Percentiles rank a stretch among this genome's conserved stretches.
Conservation (phyloP, 1,284 basidiomycete genomes). For the Cutaneotrichosporon spelunceum region DNA sequence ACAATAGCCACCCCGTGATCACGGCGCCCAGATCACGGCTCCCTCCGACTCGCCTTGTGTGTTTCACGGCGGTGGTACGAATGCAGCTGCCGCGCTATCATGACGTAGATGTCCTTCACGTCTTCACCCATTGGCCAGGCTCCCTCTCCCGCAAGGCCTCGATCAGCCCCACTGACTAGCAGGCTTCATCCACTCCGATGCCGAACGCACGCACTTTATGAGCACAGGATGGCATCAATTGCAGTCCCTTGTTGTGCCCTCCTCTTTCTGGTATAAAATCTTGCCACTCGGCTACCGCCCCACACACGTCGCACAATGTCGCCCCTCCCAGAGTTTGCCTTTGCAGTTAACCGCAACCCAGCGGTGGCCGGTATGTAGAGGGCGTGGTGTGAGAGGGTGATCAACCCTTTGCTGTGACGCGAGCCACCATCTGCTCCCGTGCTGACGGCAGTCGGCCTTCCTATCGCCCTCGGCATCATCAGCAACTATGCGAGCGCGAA, state of each 20-base stretch:
- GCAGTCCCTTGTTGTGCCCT: background rate
- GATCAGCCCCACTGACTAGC: background rate
- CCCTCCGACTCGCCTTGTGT: background rate
- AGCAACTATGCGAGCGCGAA: constrained; percentile 54
- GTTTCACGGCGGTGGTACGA: background rate
- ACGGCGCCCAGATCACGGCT: background rate
- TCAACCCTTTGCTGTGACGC: background rate
- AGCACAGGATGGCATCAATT: background rate
- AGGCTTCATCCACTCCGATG: background rate
- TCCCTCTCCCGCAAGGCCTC: background rate
- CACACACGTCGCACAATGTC: constrained; percentile 34
- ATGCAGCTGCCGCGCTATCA: background rate
- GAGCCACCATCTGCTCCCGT: background rate
- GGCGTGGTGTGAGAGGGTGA: background rate
- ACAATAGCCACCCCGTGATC: background rate
- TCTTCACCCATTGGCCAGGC: background rate
- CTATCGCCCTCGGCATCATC: constrained; percentile 59
- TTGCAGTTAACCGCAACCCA: constrained; percentile 61
- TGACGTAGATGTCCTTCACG: constrained; percentile 4
- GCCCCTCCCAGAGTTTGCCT: constrained; percentile 54
- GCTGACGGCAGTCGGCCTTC: constrained; percentile 56
- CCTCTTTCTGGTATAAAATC: background rate
- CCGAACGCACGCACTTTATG: background rate
- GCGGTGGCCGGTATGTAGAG: constrained; percentile 54
- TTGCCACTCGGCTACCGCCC: background rate